Base-by-base conservation (phyloP, 2,329 filamentous ascomycete genomes). In the Hypoxylon sp. region DNA sequence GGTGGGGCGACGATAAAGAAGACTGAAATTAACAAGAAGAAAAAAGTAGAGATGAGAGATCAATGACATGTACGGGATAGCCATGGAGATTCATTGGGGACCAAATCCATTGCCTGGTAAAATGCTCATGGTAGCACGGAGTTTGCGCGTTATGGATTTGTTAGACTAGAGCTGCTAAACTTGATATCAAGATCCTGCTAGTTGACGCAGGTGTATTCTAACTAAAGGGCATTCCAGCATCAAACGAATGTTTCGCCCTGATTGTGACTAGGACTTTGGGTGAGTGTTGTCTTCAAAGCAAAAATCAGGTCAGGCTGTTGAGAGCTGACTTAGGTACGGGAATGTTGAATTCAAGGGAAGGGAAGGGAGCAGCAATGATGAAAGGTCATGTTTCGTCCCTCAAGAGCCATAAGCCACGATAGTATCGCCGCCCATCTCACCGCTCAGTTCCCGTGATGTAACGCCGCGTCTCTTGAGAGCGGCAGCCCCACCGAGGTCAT, bases 341-440 rank as follows among this genome's bases (percentile, higher is more conserved):
- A 65, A 71, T 71, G 69, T 71, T 71, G 63, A 65, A 71, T 69
- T 65, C 60, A 35, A 52, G 17, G 27, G 11, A 58, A 62, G 15
- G 29, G 6, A 58, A 62, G 19, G 29, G 44, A 65, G 32, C 24
- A 24, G 17, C 56, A 59, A 52, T 31, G 44, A 35, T 11, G 4
- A 51, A 44, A 11, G 50, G 50, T 48, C 21, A 62, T 21, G 7
- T 37, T n/a, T 11, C 37, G 31, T 27, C 32, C 50, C 39, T 61
- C 46, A 63, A 21, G 61, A 57, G 24, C 51, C 54, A 35, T 17
- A 67, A 10, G 56, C 68, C 15, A 56, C 56, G n/a, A 66, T 54
- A 46, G 88, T 89, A 83, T 89, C 88, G 17, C 87, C 87, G 62
- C 87, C 86, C 86, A 89, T 88, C 82, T 89, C 88, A 55, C 87